Base-by-base conservation (phyloP, 768 basidiomycete species). In the Dioszegia crocea region DNA sequence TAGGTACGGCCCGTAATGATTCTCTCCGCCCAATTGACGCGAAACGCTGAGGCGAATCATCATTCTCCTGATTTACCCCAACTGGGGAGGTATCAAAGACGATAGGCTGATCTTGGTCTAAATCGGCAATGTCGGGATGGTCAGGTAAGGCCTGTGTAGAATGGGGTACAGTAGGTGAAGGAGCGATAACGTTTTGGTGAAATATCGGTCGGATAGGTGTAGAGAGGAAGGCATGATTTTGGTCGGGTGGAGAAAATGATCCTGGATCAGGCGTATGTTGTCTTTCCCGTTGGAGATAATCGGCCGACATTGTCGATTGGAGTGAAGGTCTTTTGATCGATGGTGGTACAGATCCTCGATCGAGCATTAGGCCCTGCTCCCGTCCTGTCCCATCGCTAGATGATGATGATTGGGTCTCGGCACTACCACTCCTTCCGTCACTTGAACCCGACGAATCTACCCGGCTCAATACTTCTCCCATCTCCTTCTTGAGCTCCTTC, bases 181-280 rank as follows among this genome's bases (percentile, higher is more conserved):
- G 67, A 33, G 70, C 70, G 14, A 67, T 72, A 33, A 72, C 53
- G 19, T 65, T 61, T 5, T 61, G 61, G 21, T 63, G 58, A 53
- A 69, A 68, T 0, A 54, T 39, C 10, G 65, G 70, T 41, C 51
- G 40, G 9, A 40, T 55, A 4, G 63, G 57, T 17, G 55, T 56
- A 6, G 33, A 33, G 33, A 33, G 33, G 33, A 41, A 6, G 2
- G 48, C 50, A 24, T 38, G 11, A 21, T 21, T 16, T 17, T 47
- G 24, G 19, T 60, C 60, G 17, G 53, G 39, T 3, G 63, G 63
- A 23, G 52, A 55, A 17, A 57, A 51, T 24, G 66, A 62, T 38
- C 71, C 71, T 26, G 71, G 71, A 64, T 73, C 68, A 21, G 68
- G 68, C 1, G 65, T 60, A 56, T 69, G 71, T 14, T 21, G 40